Conservation (phyloP, 345 rosid species). For the Gossypium ekmanianum region DNA sequence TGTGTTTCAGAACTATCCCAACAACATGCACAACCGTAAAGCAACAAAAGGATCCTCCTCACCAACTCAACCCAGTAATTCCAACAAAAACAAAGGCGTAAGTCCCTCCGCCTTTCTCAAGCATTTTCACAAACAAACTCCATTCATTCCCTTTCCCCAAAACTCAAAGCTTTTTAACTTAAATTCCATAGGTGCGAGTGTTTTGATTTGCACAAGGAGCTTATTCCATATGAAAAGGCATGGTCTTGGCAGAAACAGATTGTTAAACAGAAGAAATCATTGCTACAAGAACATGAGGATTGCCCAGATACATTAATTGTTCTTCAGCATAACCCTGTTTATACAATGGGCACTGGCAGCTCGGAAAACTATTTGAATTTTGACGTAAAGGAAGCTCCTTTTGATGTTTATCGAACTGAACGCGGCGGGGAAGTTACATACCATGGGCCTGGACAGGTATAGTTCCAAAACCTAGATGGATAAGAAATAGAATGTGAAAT, state of each 20-base stretch:
- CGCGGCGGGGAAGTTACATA: conserved; percentile 93
- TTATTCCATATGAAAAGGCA: conserved; percentile 63
- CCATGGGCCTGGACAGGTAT: conserved; percentile 95
- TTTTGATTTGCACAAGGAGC: conserved; percentile 55
- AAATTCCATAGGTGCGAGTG: conserved; percentile 48
- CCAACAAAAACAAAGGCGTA: conserved; percentile 21
- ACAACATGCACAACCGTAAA: conserved; percentile 5
- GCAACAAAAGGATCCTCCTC: not conserved
- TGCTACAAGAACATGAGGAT: conserved; percentile 47
- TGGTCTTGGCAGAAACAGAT: conserved; percentile 73
- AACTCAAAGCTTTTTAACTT: not conserved
- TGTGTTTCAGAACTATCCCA: conserved; percentile 21
- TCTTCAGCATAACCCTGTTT: conserved; percentile 71
- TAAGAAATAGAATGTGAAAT: conserved; percentile 1
- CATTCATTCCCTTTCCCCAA: conserved; percentile 7
- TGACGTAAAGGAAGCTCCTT: conserved; percentile 58
- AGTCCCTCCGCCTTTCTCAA: conserved; percentile 17
- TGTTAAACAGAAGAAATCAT: conserved; percentile 50
- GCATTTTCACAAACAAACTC: conserved; percentile 39
- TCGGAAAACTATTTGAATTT: conserved; percentile 55
- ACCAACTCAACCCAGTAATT: conserved; percentile 8
- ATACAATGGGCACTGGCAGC: conserved; percentile 69
- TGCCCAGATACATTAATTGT: conserved; percentile 65
- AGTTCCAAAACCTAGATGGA: not conserved
- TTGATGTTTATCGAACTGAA: conserved; percentile 66